Conservation (phyloP, 2,329 filamentous ascomycete species). For the Curvularia verruculosa region DNA sequence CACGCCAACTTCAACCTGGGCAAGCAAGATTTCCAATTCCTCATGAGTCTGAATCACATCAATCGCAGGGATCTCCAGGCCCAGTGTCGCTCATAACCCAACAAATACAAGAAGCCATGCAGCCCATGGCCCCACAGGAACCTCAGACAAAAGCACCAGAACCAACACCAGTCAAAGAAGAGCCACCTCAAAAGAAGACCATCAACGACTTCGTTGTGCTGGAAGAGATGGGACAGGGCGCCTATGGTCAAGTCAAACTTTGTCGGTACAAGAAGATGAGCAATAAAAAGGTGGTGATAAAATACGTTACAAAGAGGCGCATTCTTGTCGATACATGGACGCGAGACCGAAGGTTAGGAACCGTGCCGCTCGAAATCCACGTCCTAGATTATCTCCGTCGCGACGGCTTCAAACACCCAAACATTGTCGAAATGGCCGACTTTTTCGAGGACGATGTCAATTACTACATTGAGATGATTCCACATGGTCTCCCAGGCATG, state of each 20-base stretch:
- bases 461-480: conserved; percentile 98
- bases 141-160: conserved; percentile 34
- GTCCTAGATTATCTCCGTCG: conserved; percentile 90
- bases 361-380: conserved; percentile 95
- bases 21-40: conserved; percentile 60
- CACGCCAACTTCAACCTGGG: conserved; percentile 79
- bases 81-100: conserved; percentile 57
- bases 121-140: conserved; percentile 52
- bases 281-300: conserved; percentile 86
- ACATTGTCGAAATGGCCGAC: conserved; percentile 72
- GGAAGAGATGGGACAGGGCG: conserved; percentile 98
- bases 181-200: conserved; percentile 68
- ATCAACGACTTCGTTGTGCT: conserved; percentile 91
- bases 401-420: conserved; percentile 68
- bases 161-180: conserved; percentile 23
- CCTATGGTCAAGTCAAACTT: conserved; percentile 96
- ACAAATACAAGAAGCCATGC: conserved; percentile 58
- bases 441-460: conserved; percentile 82
- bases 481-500: conserved; percentile 95
- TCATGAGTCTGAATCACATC: conserved; percentile 43
- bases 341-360: conserved; percentile 87
- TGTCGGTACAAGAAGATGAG: conserved; percentile 80
- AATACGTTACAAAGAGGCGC: conserved; percentile 95
- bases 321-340: conserved; percentile 99
- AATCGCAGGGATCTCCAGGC: conserved; percentile 44